Evolutionary conservation across 257 asterid species (phyloP).

Genomic region (Solanum etuberosum): DNA sequence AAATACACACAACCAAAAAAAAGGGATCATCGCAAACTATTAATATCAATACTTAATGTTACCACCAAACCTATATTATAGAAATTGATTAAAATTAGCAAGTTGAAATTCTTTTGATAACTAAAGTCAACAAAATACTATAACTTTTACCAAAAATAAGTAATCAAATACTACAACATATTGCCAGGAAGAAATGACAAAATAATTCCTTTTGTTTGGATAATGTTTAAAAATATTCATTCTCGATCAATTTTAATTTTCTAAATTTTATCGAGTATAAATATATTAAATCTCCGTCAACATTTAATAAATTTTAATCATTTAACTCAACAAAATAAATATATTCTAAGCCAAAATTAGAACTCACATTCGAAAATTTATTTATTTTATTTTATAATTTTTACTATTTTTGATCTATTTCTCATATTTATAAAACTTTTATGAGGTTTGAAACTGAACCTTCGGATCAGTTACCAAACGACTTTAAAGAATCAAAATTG

Average conservation of each 20-base stretch:
- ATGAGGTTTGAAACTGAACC: too few species aligned
- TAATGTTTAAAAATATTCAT: background rate
- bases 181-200: background rate
- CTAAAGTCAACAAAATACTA: background rate
- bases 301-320: background rate
- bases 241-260: background rate
- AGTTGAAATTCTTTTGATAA: background rate
- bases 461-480: rapidly evolving
- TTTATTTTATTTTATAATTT: background rate
- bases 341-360: background rate
- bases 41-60: background rate
- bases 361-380: background rate
- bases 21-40: background rate
- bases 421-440: background rate
- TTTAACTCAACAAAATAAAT: background rate
- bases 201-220: background rate
- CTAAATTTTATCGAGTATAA: background rate
- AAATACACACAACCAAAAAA: background rate
- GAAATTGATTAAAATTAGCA: background rate
- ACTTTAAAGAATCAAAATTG: background rate
- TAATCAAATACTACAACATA: background rate
- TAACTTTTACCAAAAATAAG: too few species aligned
- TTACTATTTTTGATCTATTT: background rate
- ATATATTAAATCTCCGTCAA: background rate
- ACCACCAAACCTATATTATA: background rate